These are phyloP conservation scores for Rhizopus microsporus DNA, from an alignment of 371 early-diverging fungal genomes.

Conservation along the genomic window DNA sequence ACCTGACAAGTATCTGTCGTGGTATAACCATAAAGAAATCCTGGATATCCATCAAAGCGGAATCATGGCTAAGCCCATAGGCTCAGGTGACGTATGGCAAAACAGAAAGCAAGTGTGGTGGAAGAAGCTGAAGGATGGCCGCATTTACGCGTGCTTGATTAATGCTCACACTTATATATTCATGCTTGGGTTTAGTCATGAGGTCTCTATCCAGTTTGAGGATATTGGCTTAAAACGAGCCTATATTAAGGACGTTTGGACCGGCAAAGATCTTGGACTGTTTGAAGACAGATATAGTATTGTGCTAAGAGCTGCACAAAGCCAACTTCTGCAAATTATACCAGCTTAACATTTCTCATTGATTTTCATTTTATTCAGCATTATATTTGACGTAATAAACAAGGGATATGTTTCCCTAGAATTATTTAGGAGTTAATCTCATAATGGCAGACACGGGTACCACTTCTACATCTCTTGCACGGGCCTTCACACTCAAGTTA, in stretches of 20 bases:
- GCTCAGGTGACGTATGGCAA: slow-evolving; percentile 40
- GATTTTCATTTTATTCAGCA: neutral
- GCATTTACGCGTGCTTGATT: slow-evolving; percentile 37
- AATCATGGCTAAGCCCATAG: slow-evolving; percentile 44
- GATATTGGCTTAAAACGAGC: slow-evolving; percentile 28
- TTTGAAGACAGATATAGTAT: slow-evolving; percentile 21
- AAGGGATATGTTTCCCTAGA: too few relatives aligned
- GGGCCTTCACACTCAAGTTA: slow-evolving; percentile 67
- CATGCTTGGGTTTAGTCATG: slow-evolving; percentile 38
- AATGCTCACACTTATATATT: slow-evolving; percentile 43
- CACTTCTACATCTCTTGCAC: slow-evolving; percentile 64
- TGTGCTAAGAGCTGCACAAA: slow-evolving; percentile 23
- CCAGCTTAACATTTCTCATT: slow-evolving; percentile 11
- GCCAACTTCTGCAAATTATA: slow-evolving; percentile 24
- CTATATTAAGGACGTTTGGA: slow-evolving; percentile 38
- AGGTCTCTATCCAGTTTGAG: slow-evolving; percentile 26
- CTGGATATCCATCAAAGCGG: slow-evolving; percentile 46
- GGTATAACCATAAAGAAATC: slow-evolving; percentile 41
- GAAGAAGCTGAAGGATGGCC: slow-evolving; percentile 41
- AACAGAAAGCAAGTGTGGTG: slow-evolving; percentile 50
- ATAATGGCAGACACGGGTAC: slow-evolving; percentile 48
- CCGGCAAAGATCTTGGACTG: slow-evolving; percentile 28
- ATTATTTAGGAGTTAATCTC: slow-evolving; percentile 30
- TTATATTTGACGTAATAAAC: too few relatives aligned
- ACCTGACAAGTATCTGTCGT: slow-evolving; percentile 39